Conservation (phyloP, 176 grass and related monocot genomes). For the Tillandsia fasciculata region DNA sequence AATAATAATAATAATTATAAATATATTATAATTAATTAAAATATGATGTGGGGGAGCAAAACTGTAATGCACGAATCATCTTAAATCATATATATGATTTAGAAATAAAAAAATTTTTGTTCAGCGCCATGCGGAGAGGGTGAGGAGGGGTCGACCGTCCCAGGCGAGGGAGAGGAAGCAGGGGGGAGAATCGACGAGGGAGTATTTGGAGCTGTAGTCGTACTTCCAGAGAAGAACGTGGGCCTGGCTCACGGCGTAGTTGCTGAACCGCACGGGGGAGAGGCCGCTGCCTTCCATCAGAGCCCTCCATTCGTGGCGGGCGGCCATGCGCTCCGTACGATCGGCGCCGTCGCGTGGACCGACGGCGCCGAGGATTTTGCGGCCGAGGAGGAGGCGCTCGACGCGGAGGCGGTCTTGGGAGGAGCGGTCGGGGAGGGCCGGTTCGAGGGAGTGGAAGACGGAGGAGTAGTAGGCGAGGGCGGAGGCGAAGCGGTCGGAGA, state of each 20-base stretch:
- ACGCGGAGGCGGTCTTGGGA: slow-evolving; percentile 36
- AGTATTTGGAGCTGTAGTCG: slow-evolving; percentile 70
- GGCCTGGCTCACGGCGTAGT: slow-evolving; percentile 93
- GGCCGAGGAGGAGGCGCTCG: slow-evolving; percentile 72
- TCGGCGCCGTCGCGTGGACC: slow-evolving; percentile 39
- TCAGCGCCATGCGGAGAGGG: slow-evolving; percentile 92
- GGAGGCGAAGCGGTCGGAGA: slow-evolving; percentile 50
- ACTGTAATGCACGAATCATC: no score
- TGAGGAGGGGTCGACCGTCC: slow-evolving; percentile 64
- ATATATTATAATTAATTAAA: no score
- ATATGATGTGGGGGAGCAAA: no score
- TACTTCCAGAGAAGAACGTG: slow-evolving; percentile 92
- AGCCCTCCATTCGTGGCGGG: slow-evolving; percentile 45
- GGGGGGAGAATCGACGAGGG: slow-evolving; percentile 38
- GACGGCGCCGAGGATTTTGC: slow-evolving; percentile 48
- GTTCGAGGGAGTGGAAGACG: slow-evolving; percentile 74
- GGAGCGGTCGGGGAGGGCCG: slow-evolving; percentile 31
- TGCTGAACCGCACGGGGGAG: slow-evolving; percentile 52
- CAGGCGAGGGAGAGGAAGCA: slow-evolving; percentile 74
- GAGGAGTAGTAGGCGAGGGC: slow-evolving; percentile 71
- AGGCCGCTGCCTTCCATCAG: slow-evolving; percentile 69
- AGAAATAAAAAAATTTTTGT: background rate
- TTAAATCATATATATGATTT: no score
- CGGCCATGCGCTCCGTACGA: slow-evolving; percentile 62
- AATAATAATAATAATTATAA: no score